Evolutionary conservation across 208 protist genomes (phyloP), one percentile per base, ranked within the genome.

Genomic region (Spongospora subterranea): DNA sequence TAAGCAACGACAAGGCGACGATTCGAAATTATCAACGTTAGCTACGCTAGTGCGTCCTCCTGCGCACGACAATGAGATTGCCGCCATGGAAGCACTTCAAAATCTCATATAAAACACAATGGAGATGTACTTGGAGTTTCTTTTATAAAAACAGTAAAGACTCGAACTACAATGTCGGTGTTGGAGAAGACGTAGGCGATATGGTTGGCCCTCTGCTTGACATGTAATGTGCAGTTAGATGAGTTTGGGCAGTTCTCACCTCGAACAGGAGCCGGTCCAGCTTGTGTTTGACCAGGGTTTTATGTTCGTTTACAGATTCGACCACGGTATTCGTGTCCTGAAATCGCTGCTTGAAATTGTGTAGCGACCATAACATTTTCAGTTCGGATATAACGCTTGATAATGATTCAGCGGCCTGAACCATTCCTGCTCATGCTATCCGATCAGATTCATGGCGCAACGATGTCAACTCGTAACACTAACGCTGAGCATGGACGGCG

Each of bases 31-130:
- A n/a, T 82, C 71, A 6, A 82, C 71, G n/a, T 43, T 82, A 43
- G 71, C 71, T 20, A 82, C n/a, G 6, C 71, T 82, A n/a, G n/a
- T 43, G 6, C 71, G 40, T 35, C n/a, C 71, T 20, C 17, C 17
- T 82, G 17, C 17, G 35, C 17, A 82, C 17, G 17, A 13, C 71
- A n/a, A 82, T 40, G 13, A 29, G 13, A 24, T 60, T 24, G 71
- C 71, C 71, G 71, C 71, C 71, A 43, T 82, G 35, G 71, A 82
- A 35, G 71, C 71, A 6, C 71, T 82, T 6, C 71, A 82, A 35
- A 82, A 82, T 43, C n/a, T 82, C 35, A 43, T 82, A 82, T 82
- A 82, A 82, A 39, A 35, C 6, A 29, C 6, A 6, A 60, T 60
- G 6, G 6, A 60, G 6, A 29, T 29, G 24, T 60, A 24, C 13